Evolutionary conservation across 2,329 filamentous ascomycete genomes (phyloP).

Genomic region (Ophiocordyceps camponoti-leonardi): DNA sequence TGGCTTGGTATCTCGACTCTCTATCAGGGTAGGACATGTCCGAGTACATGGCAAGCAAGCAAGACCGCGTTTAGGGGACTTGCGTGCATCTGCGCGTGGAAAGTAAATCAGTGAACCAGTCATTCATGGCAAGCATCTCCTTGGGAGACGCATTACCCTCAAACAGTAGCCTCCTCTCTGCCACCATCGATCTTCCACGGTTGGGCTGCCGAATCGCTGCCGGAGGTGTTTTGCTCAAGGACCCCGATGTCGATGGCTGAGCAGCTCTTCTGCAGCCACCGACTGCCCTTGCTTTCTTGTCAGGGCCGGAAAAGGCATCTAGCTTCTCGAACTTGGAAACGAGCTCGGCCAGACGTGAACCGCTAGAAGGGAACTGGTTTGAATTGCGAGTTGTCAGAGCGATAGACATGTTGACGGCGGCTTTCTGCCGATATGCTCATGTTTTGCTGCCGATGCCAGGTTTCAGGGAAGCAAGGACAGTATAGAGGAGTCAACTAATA

Average conservation of each 20-base stretch:
- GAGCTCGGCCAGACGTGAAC: slow-evolving; percentile 12
- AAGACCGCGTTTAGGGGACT: not conserved
- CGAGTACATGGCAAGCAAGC: not conserved
- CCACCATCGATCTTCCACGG: slow-evolving; percentile 6
- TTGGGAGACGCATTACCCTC: slow-evolving; percentile 2
- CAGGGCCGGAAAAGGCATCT: slow-evolving; percentile 6
- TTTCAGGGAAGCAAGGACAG: not conserved
- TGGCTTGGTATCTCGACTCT: not conserved
- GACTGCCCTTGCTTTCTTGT: no score
- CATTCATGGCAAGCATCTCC: not conserved
- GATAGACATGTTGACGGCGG: not conserved
- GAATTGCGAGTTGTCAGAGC: not conserved
- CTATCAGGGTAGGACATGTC: slow-evolving; percentile 1
- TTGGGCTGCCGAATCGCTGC: not conserved
- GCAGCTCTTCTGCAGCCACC: no score
- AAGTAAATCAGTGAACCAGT: not conserved
- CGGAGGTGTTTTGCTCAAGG: no score
- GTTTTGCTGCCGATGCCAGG: not conserved
- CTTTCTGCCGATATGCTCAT: not conserved
- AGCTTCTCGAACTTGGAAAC: slow-evolving; percentile 19
- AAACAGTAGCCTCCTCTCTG: slow-evolving; percentile 9
- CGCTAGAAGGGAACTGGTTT: not conserved
- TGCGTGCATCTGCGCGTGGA: not conserved
- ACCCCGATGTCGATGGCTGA: no score
- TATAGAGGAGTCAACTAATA: not conserved